Base-by-base conservation (phyloP, 371 early-diverging fungal genomes). In the Mucor mucedo region DNA sequence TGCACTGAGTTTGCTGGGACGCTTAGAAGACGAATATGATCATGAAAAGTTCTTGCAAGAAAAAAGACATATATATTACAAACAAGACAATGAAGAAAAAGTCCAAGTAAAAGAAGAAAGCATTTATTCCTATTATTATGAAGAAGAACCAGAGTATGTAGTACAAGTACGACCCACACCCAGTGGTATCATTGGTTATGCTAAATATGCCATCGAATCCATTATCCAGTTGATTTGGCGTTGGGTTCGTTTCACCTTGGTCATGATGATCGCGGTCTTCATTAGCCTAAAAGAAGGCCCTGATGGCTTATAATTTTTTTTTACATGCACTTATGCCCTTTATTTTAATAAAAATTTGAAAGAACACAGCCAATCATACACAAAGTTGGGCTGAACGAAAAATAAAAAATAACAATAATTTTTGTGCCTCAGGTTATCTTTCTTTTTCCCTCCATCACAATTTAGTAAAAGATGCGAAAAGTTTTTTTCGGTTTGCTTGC, bases 221-320 rank as follows among this genome's bases (percentile, higher is more conserved):
- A 48, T 60, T 35, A 27, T 60, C 11, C 55, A 55, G n/a, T 33
- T 44, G 16, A 49, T 35, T 16, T 66, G 66, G 66, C 35, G 47
- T 32, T 66, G 66, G 66, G 38, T 60, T 33, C 39, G 61, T 8
- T 66, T 66, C 48, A 44, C 42, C 11, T 7, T 66, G 10, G 33
- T 66, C 6, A 66, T 66, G 66, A 66, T 55, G 0, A 55, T 66
- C 10, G 61, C 66, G 13, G 30, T 66, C 16, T 50, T 60, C 32
- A 16, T 66, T 11, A 66, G 66, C 52, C 10, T 66, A 41, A 66
- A 50, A 44, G 61, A 66, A 44, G 66, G 65, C 8, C 65, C 65
- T 29, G 11, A 44, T 57, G 44, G 30, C 10, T 33, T 47, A 35
- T 57, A 50, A 30, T 10, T 3, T 21, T 21, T 21, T 21, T 21